Base-by-base conservation (phyloP, 192 early-diverging fungal genomes). In the Backusella liffmaniae region DNA sequence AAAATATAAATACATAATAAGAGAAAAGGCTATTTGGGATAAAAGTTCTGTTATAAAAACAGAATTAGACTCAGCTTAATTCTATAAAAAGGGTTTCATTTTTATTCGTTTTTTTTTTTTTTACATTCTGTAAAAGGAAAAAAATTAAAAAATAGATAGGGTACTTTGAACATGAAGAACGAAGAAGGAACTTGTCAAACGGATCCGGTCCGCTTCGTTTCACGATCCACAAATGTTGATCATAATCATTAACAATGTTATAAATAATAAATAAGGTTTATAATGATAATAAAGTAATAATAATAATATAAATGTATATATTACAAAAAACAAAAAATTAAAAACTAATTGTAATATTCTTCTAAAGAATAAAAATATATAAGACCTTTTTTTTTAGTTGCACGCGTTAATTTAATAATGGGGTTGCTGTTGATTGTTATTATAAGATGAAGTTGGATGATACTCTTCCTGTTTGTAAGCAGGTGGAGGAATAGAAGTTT, bases 301-400 rank as follows among this genome's bases (percentile, higher is more conserved):
- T 26, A 29, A 62, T 53, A 67, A 67, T 36, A 67, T 36, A 21
- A 36, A 1, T 41, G 16, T 39, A 13, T 68, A 36, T 69, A 39
- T 69, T 37, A 69, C 67, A 69, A 37, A 68, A 8, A 69, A 36
- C 35, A 67, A 67, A 34, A 37, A 39, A 37, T 37, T 68, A 68
- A 68, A 68, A 37, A 36, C 32, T 68, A 37, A 68, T 37, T 37
- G 18, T 68, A 23, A 68, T 68, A 68, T 35, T 67, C 32, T 67
- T 67, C 34, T 67, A 37, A 37, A 37, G 67, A 68, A 37, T 5
- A 36, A 68, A 36, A 21, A 23, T 36, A 23, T 23, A 69, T 41
- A 69, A 26, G 41, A 5, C 35, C 34, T 35, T 67, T 35, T 67
- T 35, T 16, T 67, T n/a, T 67, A 3, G 7, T 12, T 36, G 12